phyloP scores from a whole-genome alignment of 345 rosid species.

The Cardamine chenopodiifolia region DNA sequence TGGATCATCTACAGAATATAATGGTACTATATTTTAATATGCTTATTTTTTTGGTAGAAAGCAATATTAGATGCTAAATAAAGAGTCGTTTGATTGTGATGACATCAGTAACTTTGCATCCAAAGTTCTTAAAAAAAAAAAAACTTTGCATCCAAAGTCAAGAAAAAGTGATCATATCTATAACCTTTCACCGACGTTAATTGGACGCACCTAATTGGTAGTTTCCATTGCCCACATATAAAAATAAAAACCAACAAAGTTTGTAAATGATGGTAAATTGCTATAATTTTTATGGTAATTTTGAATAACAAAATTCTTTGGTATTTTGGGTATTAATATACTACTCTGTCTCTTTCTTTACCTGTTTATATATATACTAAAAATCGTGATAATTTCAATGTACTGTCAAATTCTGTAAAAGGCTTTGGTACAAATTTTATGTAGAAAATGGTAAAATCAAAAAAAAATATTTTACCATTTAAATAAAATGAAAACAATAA shows the following conservation, averaged over 20 bases:
- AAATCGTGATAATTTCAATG: not conserved
- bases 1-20: constrained; percentile 29
- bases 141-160: constrained; percentile 25
- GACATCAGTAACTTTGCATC: constrained; percentile 30
- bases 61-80: not conserved
- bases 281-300: not conserved
- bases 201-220: constrained; percentile 9
- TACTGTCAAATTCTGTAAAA: not conserved
- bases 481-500: not conserved
- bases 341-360: not conserved
- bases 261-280: not conserved
- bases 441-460: not conserved
- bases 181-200: constrained; percentile 1
- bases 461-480: not conserved
- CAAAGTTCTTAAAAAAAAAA: too few relatives aligned
- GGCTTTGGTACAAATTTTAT: not conserved
- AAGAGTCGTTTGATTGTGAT: constrained; percentile 16
- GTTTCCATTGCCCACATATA: not conserved
- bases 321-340: not conserved
- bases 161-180: not conserved
- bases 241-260: not conserved
- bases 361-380: not conserved
- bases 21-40: not conserved
- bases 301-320: not conserved
- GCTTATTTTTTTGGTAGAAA: not conserved